phyloP scores from a whole-genome alignment of 208 protist species.

The Leishmania aethiopica region DNA sequence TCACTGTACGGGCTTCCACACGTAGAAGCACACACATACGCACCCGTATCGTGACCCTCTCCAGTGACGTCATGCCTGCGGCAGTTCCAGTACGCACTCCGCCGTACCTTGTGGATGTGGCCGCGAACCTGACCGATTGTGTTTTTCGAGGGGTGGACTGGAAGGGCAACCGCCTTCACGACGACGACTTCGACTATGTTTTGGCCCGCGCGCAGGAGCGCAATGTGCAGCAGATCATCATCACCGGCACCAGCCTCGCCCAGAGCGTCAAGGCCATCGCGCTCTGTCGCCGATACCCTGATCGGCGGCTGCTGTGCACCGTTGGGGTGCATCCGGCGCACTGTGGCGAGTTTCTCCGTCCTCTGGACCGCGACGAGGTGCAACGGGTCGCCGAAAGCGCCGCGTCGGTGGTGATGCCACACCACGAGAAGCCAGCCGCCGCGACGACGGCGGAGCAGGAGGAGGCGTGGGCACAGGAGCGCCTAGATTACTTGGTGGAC shows the following conservation, averaged over 20 bases:
- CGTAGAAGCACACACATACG: background rate
- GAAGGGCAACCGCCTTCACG: slow-evolving; percentile 75
- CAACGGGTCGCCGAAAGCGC: slow-evolving; percentile 33
- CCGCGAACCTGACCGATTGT: slow-evolving; percentile 88
- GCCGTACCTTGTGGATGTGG: slow-evolving; percentile 85
- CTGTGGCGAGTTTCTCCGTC: slow-evolving; percentile 62
- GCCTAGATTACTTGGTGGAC: slow-evolving; percentile 54
- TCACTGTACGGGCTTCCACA: background rate
- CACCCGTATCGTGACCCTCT: background rate
- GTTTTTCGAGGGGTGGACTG: slow-evolving; percentile 89
- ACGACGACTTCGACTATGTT: slow-evolving; percentile 84
- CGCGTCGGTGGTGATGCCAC: slow-evolving; percentile 35
- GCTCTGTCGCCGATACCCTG: slow-evolving; percentile 70
- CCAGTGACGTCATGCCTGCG: slow-evolving; percentile 9
- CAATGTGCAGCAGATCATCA: slow-evolving; percentile 79
- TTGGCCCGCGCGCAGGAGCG: slow-evolving; percentile 54
- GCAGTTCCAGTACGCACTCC: slow-evolving; percentile 8
- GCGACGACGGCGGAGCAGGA: slow-evolving; percentile 17
- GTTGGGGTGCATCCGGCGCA: slow-evolving; percentile 90
- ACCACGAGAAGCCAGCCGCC: slow-evolving; percentile 1
- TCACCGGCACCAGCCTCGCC: slow-evolving; percentile 79
- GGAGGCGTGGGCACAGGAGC: slow-evolving; percentile 34
- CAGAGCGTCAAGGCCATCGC: slow-evolving; percentile 83
- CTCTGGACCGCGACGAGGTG: slow-evolving; percentile 43
- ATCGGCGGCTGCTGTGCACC: slow-evolving; percentile 62